Conservation (phyloP, 306 rosid species). For the Argentina anserina region DNA sequence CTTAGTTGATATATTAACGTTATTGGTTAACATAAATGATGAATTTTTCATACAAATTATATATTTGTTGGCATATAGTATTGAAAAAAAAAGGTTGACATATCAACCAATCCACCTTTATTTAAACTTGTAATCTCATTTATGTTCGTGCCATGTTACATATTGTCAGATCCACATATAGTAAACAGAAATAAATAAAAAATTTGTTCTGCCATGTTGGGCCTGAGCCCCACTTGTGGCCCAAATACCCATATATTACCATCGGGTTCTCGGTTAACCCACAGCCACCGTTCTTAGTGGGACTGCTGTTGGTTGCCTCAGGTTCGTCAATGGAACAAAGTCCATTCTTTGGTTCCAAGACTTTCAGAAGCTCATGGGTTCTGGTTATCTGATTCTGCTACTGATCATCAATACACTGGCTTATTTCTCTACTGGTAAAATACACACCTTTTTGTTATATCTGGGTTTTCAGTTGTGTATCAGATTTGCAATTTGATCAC, state of each 20-base stretch:
- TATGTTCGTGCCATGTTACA: no score
- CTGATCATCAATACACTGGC: background rate
- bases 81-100: no score
- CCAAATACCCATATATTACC: no score
- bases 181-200: no score
- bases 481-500: background rate
- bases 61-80: no score
- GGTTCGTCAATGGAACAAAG: background rate
- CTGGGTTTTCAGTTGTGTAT: background rate
- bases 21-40: no score
- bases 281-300: background rate
- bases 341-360: background rate
- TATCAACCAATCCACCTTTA: no score
- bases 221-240: background rate
- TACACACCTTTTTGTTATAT: background rate
- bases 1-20: no score
- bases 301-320: background rate
- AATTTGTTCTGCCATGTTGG: no score
- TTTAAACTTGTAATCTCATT: no score
- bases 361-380: background rate
- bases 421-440: background rate
- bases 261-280: background rate
- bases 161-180: no score
- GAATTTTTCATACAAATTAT: no score
- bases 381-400: background rate